Percentiles rank a stretch among this genome's conserved stretches.
Conservation (phyloP, 805 yeast genomes). For the Kazachstania martiniae region DNA sequence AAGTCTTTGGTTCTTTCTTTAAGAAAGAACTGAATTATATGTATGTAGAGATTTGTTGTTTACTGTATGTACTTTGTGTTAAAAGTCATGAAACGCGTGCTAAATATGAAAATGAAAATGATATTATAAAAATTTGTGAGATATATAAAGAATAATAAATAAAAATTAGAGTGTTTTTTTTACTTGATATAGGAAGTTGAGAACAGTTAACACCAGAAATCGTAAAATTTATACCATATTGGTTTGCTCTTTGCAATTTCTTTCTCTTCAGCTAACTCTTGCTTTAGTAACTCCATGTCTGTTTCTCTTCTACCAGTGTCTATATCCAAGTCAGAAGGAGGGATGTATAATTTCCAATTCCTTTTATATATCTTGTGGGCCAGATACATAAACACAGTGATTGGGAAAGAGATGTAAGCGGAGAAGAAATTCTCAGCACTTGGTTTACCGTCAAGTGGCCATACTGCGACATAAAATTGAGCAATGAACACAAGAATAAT, state of each 20-base stretch:
- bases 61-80: no score
- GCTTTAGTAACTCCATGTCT: constrained; percentile 42
- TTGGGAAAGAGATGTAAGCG: constrained; percentile 54
- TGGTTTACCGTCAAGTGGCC: constrained; percentile 47
- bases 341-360: constrained; percentile 33
- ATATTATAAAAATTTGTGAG: no score
- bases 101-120: no score
- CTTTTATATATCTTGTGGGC: constrained; percentile 47
- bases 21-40: no score
- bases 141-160: no score
- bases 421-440: constrained; percentile 52
- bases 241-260: constrained; percentile 35
- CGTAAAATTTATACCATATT: constrained; percentile 33
- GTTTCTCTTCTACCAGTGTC: constrained; percentile 52
- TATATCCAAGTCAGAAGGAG: constrained; percentile 43
- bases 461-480: constrained; percentile 76
- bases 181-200: no score
- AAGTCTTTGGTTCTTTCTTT: no score
- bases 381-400: constrained; percentile 44
- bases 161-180: no score
- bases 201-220: constrained; percentile 46
- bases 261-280: constrained; percentile 44
- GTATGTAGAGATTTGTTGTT: no score
- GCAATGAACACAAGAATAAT: constrained; percentile 54
- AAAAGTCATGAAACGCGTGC: no score